These are phyloP conservation scores for Penicillium crustosum DNA, from an alignment of 2,329 filamentous ascomycete species.

Conservation along the genomic window DNA sequence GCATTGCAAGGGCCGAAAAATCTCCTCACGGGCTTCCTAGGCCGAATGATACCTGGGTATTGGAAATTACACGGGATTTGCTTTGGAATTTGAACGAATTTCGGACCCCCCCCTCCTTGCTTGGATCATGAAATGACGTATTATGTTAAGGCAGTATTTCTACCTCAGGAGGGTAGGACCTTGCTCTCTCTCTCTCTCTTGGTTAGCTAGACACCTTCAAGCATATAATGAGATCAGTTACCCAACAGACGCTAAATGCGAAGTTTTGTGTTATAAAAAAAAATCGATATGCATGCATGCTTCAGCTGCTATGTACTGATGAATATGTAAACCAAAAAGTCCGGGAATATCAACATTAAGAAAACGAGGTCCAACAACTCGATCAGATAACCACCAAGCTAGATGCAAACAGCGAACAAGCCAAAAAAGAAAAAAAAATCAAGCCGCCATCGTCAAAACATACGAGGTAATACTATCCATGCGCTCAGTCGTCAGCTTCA, in stretches of 20 bases:
- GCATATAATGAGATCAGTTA: not conserved
- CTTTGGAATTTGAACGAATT: no score
- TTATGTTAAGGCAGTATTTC: no score
- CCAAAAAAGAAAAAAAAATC: not conserved
- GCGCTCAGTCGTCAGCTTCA: constrained; percentile 91
- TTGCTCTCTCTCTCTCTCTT: no score
- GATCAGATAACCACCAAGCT: constrained; percentile 6
- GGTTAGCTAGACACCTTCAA: not conserved
- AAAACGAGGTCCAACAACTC: not conserved
- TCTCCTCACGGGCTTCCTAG: no score
- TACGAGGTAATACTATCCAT: constrained; percentile 71
- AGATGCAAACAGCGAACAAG: constrained; percentile 1
- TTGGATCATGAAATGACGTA: no score
- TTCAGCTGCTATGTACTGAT: constrained; percentile 1
- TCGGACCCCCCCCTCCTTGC: no score
- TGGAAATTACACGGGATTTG: no score
- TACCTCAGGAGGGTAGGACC: no score
- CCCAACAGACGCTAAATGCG: no score
- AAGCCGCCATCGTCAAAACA: constrained; percentile 31
- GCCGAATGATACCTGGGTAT: no score
- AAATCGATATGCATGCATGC: not conserved
- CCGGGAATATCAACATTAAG: constrained; percentile 1
- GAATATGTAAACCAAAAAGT: not conserved
- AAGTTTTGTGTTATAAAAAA: not conserved
- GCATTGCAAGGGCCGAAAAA: no score